phyloP scores from a whole-genome alignment of 148 eudicot species.

The Arctostaphylos glauca region DNA sequence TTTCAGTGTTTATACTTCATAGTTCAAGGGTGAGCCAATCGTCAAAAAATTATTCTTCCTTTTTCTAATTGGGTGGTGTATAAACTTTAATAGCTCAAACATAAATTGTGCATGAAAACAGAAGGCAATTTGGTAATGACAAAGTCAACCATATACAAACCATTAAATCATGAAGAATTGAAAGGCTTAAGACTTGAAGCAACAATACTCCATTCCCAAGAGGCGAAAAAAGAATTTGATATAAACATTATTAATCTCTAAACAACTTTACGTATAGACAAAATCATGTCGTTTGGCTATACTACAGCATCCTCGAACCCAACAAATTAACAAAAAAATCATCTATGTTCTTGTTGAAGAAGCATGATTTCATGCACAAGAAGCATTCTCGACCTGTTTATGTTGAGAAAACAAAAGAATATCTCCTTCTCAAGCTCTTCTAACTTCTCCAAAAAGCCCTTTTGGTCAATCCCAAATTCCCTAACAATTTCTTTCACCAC shows the following conservation, averaged over 20 bases:
- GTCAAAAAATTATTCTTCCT: background rate
- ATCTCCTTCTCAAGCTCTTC: conserved; percentile 77
- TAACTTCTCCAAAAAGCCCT: conserved; percentile 52
- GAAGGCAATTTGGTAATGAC: background rate
- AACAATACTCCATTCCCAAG: no score
- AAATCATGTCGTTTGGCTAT: no score
- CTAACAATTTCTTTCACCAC: conserved; percentile 50
- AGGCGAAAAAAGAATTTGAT: no score
- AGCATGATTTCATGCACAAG: conserved; percentile 37
- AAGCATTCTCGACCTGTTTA: conserved; percentile 73
- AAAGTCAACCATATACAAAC: background rate
- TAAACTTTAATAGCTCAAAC: background rate
- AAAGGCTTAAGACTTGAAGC: background rate
- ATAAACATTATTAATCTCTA: no score
- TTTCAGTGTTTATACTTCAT: no score
- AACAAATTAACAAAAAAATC: background rate
- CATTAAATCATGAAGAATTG: background rate
- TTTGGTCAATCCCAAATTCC: conserved; percentile 44
- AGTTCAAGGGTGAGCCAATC: no score
- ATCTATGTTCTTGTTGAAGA: background rate
- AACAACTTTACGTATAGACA: no score
- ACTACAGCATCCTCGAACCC: no score
- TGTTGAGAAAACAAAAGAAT: conserved; percentile 61
- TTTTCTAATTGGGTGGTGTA: background rate
- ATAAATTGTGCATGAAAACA: background rate